Evolutionary conservation across 2,329 filamentous ascomycete species (phyloP).

Genomic region (Fusarium multiceps): DNA sequence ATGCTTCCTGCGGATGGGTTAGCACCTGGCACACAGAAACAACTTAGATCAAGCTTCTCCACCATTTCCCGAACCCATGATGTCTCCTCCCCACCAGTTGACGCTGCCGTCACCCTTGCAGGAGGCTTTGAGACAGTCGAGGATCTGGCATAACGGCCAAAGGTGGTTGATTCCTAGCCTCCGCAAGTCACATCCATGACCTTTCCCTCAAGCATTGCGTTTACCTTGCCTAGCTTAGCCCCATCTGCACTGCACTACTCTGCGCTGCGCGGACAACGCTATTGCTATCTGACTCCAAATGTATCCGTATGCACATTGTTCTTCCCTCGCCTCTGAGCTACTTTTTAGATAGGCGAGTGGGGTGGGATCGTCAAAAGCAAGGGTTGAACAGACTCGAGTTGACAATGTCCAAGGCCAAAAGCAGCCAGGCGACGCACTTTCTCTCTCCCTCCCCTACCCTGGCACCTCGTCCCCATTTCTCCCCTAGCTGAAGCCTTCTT

Average conservation of each 20-base stretch:
- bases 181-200: constrained; percentile 28
- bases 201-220: constrained; percentile 21
- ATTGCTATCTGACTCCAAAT: constrained; percentile 29
- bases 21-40: constrained; percentile 23
- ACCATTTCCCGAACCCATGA: constrained; percentile 44
- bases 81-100: constrained; percentile 38
- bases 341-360: constrained; percentile 42
- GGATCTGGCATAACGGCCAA: constrained; percentile 49
- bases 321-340: constrained; percentile 32
- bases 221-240: background rate
- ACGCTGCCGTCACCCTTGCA: constrained; percentile 46
- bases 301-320: constrained; percentile 25
- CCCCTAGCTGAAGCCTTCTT: constrained; percentile 23
- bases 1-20: constrained; percentile 26
- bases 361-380: constrained; percentile 40
- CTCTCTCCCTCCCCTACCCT: constrained; percentile 34
- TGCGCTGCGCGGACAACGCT: constrained; percentile 20
- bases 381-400: constrained; percentile 40
- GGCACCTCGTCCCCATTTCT: constrained; percentile 25
- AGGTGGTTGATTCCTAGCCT: constrained; percentile 35
- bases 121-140: constrained; percentile 44
- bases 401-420: constrained; percentile 44
- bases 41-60: constrained; percentile 39
- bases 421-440: constrained; percentile 39
- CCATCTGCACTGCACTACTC: background rate